A percentile compares a stretch with the other conserved stretches of the same genome.
Conservation (phyloP, 768 basidiomycete species). For the Strobilomyces dryophilus region DNA sequence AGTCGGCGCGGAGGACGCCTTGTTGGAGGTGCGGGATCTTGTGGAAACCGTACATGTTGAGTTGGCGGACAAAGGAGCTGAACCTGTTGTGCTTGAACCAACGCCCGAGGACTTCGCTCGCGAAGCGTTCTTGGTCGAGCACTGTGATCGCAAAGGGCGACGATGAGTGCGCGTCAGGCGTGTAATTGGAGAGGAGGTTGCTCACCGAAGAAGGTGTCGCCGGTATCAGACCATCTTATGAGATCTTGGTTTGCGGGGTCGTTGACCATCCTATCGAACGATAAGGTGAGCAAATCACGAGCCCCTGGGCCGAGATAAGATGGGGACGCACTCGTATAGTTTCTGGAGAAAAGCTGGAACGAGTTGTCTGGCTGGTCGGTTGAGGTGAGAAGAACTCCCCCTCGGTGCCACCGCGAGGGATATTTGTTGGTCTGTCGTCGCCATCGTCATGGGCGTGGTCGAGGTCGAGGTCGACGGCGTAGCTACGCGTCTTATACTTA, state of each 20-base stretch:
- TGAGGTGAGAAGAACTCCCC: slow-evolving; percentile 37
- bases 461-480: not conserved
- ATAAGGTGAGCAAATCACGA: slow-evolving; percentile 10
- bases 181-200: slow-evolving; percentile 1
- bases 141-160: slow-evolving; percentile 42
- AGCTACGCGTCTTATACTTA: not conserved
- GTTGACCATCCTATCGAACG: slow-evolving; percentile 75
- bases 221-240: slow-evolving; percentile 88
- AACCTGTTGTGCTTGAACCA: slow-evolving; percentile 99
- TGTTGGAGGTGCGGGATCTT: slow-evolving; percentile 96
- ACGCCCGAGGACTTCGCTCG: slow-evolving; percentile 80
- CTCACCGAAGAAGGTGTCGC: slow-evolving; percentile 89
- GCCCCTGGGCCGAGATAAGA: slow-evolving; percentile 10
- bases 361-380: slow-evolving; percentile 44
- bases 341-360: slow-evolving; percentile 91
- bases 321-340: slow-evolving; percentile 69
- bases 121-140: slow-evolving; percentile 87
- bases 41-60: slow-evolving; percentile 97
- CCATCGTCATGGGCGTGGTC: slow-evolving; percentile 18
- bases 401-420: slow-evolving; percentile 48
- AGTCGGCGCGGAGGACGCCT: slow-evolving; percentile 82
- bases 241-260: slow-evolving; percentile 77
- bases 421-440: slow-evolving; percentile 54
- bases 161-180: not conserved
- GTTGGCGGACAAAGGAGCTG: slow-evolving; percentile 89